Conservation (phyloP, 2,329 filamentous ascomycete genomes). For the Aspergillus calidoustus region DNA sequence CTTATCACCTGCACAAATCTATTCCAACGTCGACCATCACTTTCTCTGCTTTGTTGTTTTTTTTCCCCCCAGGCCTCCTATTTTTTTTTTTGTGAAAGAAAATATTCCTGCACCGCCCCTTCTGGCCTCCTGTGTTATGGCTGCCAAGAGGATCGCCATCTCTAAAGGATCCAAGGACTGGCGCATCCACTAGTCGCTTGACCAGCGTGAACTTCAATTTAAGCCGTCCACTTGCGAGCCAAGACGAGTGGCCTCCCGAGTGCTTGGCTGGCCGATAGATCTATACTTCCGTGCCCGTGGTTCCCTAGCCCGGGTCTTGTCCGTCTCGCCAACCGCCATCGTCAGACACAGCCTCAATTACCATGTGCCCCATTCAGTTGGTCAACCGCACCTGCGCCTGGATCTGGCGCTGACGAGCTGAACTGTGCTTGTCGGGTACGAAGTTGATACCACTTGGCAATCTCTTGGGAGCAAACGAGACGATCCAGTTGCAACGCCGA, state of each 20-base stretch:
- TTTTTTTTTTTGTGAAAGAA: not conserved
- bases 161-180: conserved; percentile 16
- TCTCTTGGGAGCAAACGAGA: conserved; percentile 6
- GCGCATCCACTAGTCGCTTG: conserved; percentile 14
- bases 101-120: conserved; percentile 13
- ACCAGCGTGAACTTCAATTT: conserved; percentile 12
- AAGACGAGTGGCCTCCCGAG: conserved; percentile 15
- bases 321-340: not conserved
- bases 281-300: conserved; percentile 14
- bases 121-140: not conserved
- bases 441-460: conserved; percentile 20
- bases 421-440: conserved; percentile 18
- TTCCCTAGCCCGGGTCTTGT: conserved; percentile 21
- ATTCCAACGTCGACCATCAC: not conserved
- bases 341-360: conserved; percentile 23
- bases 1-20: conserved; percentile 3
- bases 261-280: conserved; percentile 23
- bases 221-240: conserved; percentile 7
- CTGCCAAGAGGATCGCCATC: conserved; percentile 27
- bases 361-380: conserved; percentile 14
- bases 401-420: conserved; percentile 10
- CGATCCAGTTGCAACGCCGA: not conserved
- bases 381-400: conserved; percentile 4
- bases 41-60: not conserved
- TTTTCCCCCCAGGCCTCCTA: not conserved